Evolutionary conservation across 441 rosid species (phyloP), one percentile per base, ranked within the genome.

Genomic region (Pelargonium citronellum): DNA sequence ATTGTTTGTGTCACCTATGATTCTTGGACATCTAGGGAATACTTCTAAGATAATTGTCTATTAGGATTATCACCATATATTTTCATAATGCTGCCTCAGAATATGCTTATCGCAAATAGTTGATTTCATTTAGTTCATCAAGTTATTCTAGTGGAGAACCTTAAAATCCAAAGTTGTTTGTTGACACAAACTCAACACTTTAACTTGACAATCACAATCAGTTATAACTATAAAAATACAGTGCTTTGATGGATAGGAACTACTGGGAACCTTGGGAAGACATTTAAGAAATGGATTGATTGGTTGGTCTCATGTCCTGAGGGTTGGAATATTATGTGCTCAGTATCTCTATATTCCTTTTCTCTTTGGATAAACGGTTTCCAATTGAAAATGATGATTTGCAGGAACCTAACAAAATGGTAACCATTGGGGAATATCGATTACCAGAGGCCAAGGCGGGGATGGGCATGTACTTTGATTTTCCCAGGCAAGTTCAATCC

Each of bases 401-500:
- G 24, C 96, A 95, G 92, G 97, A 86, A 66, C 82, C 90, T 0
- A 71, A 76, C 79, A 86, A 79, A 20, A 89, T 89, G 97, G 91
- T 87, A 72, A 82, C 83, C 1, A 66, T 95, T 12, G 97, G 89
- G 3, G 96, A 90, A 78, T 92, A 87, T 71, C 82, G 92, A 69
- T 80, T 95, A 68, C 97, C 91, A 1, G 95, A 90, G 76, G 82
- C 89, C 7, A 89, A 68, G 81, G 83, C 86, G 1, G 97, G 97
- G 72, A 87, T 92, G n/a, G 79, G 82, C 13, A 80, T 95, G 96
- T 95, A 87, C 85, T 95, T 90, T 0, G 94, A 91, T 60, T 91
- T 90, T 75, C 96, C 92, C 15, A 75, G 87, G 72, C 81, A 81
- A 66, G 69, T 89, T 9, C 99, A 91, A 77, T 74, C 86, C 43